Conservation (phyloP, 139 green algal genomes). For the Tetratostichococcus sp. region DNA sequence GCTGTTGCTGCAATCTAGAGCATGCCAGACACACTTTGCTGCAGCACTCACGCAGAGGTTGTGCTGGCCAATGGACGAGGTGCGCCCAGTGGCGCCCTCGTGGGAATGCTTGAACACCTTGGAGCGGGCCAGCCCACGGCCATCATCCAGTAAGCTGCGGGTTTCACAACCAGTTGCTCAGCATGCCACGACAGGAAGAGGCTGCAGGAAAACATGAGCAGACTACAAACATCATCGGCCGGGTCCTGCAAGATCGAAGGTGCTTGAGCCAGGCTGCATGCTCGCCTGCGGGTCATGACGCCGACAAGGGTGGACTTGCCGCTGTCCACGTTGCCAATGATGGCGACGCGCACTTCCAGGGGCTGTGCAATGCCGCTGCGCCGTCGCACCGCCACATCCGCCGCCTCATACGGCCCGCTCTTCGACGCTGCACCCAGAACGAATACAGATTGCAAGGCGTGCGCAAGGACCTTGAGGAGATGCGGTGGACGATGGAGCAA, state of each 20-base stretch:
- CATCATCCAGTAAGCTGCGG: slow-evolving; percentile 80
- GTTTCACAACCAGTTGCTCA: slow-evolving; percentile 60
- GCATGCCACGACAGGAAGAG: slow-evolving; percentile 46
- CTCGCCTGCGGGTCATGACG: neutral
- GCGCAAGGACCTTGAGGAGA: no score
- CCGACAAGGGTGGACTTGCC: slow-evolving; percentile 86
- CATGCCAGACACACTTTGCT: no score
- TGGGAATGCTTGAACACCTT: slow-evolving; percentile 92
- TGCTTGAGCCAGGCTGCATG: no score
- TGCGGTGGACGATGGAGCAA: no score
- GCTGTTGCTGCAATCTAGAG: no score
- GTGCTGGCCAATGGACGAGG: slow-evolving; percentile 87
- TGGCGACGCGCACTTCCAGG: slow-evolving; percentile 73
- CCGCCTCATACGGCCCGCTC: slow-evolving; percentile 10
- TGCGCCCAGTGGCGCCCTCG: slow-evolving; percentile 79
- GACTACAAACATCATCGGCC: neutral
- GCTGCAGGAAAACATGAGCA: neutral
- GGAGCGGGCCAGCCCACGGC: slow-evolving; percentile 68
- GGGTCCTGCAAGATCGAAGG: no score
- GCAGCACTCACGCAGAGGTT: slow-evolving; percentile 60
- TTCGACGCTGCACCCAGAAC: neutral
- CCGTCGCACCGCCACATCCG: slow-evolving; percentile 59
- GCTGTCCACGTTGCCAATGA: slow-evolving; percentile 91
- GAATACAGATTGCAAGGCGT: neutral
- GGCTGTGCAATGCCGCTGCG: slow-evolving; percentile 21